Percentiles rank a stretch among this genome's conserved stretches.
These are phyloP conservation scores for Lanzia echinophila DNA, from an alignment of 2,329 filamentous ascomycete species.

Conservation along the genomic window DNA sequence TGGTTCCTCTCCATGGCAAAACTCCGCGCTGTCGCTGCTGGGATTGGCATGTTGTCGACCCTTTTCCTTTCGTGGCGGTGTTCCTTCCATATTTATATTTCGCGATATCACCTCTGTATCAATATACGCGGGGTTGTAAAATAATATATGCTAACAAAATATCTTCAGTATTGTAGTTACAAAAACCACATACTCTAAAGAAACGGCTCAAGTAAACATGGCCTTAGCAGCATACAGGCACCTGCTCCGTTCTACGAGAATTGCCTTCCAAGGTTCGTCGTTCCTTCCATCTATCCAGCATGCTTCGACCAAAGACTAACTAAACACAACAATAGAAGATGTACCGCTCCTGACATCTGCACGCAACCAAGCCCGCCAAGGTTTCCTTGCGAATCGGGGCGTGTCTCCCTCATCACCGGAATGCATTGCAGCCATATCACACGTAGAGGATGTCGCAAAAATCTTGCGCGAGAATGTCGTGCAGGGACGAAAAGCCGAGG, in stretches of 20 bases:
- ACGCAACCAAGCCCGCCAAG: slow-evolving; percentile 61
- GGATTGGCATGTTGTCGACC: too few relatives aligned
- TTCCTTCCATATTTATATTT: too few relatives aligned
- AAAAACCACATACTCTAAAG: background rate
- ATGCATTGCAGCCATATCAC: slow-evolving; percentile 58
- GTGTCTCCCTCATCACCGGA: slow-evolving; percentile 53
- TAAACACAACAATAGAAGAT: slow-evolving; percentile 55
- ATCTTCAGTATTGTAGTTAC: background rate
- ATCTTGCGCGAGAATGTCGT: slow-evolving; percentile 81
- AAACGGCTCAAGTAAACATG: slow-evolving; percentile 36
- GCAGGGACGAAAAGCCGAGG: slow-evolving; percentile 57
- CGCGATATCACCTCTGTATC: too few relatives aligned
- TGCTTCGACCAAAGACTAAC: background rate
- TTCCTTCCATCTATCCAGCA: background rate
- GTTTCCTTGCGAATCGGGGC: slow-evolving; percentile 63
- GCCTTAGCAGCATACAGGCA: slow-evolving; percentile 73
- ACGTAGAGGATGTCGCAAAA: slow-evolving; percentile 75
- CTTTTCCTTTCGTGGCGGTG: too few relatives aligned
- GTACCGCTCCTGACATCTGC: slow-evolving; percentile 61
- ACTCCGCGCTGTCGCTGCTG: too few relatives aligned
- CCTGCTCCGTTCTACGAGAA: slow-evolving; percentile 69
- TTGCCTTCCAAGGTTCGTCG: slow-evolving; percentile 72
- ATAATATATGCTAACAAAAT: background rate
- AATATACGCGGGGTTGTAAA: too few relatives aligned
- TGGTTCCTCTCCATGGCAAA: too few relatives aligned